Percentiles rank a stretch among this genome's conserved stretches.
Evolutionary conservation across 495 filamentous ascomycete genomes (phyloP).

Genomic region (Cairneyella variabilis): DNA sequence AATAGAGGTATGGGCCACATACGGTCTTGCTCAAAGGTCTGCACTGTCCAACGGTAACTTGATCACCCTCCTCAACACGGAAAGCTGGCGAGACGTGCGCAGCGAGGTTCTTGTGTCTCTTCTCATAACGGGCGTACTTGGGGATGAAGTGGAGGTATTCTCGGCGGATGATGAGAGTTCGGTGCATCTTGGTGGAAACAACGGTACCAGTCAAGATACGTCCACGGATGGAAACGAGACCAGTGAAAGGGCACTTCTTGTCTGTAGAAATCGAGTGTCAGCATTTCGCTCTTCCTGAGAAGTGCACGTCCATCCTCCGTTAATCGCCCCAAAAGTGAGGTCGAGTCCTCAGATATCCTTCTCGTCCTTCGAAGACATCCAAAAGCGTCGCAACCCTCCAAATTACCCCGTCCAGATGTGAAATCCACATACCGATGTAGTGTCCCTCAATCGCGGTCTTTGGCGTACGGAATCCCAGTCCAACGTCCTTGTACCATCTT

Average conservation of each 20-base stretch:
- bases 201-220: slow-evolving; percentile 99
- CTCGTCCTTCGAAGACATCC: too few species aligned
- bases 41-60: slow-evolving; percentile 99
- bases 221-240: slow-evolving; percentile 95
- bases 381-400: neutral
- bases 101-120: slow-evolving; percentile 98
- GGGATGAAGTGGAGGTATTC: slow-evolving; percentile 99
- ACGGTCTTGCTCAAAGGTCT: slow-evolving; percentile 98
- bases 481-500: slow-evolving; percentile 99
- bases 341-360: too few species aligned
- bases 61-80: slow-evolving; percentile 99
- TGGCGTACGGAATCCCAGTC: slow-evolving; percentile 96
- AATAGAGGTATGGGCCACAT: slow-evolving; percentile 37
- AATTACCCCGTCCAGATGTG: slow-evolving; percentile 2
- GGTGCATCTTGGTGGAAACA: slow-evolving; percentile 99
- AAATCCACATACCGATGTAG: slow-evolving; percentile 86
- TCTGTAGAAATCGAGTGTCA: slow-evolving; percentile 53
- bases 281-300: slow-evolving; percentile 15
- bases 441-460: slow-evolving; percentile 95
- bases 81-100: slow-evolving; percentile 99
- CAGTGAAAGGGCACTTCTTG: slow-evolving; percentile 99
- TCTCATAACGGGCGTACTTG: slow-evolving; percentile 99
- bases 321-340: too few species aligned
- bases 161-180: slow-evolving; percentile 97
- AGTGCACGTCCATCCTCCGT: too few species aligned